Conservation (phyloP, 2,329 filamentous ascomycete species). For the Colletotrichum echinochloae region DNA sequence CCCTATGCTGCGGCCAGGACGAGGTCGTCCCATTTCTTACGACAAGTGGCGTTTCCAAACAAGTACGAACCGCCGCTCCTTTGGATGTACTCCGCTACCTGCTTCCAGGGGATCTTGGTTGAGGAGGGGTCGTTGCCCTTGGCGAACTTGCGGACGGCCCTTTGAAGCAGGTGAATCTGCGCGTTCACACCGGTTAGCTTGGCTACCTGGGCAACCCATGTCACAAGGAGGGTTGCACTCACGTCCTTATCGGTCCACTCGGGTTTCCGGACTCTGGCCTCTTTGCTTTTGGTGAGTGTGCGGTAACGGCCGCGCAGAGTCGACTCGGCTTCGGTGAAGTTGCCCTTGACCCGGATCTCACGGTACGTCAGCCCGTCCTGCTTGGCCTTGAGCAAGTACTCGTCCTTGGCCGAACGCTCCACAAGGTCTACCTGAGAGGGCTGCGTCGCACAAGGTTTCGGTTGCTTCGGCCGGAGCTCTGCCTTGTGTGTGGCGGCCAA, state of each 20-base stretch:
- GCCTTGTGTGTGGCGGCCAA: background rate
- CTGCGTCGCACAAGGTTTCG: conserved; percentile 19
- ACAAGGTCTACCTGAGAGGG: background rate
- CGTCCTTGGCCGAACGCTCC: conserved; percentile 52
- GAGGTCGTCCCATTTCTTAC: conserved; percentile 67
- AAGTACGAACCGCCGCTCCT: conserved; percentile 66
- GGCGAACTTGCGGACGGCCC: conserved; percentile 56
- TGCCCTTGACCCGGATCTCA: conserved; percentile 68
- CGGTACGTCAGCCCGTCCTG: conserved; percentile 71
- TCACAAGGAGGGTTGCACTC: conserved; percentile 51
- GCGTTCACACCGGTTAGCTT: background rate
- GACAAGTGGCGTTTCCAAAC: conserved; percentile 70
- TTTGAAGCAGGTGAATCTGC: conserved; percentile 59
- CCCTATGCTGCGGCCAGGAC: conserved; percentile 13
- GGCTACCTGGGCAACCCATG: too few relatives aligned
- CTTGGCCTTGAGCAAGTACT: conserved; percentile 66
- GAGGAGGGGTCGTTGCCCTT: conserved; percentile 47
- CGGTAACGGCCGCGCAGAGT: conserved; percentile 78
- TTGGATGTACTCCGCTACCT: conserved; percentile 65
- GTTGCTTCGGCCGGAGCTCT: conserved; percentile 26
- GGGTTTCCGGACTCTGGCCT: conserved; percentile 73
- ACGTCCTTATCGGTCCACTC: conserved; percentile 74
- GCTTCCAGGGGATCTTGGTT: conserved; percentile 66
- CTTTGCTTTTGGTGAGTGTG: conserved; percentile 72
- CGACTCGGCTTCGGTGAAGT: conserved; percentile 74